A percentile compares a stretch with the other conserved stretches of the same genome.
These are phyloP conservation scores for Hemileia vastatrix DNA, from an alignment of 1,284 basidiomycete species.

Conservation along the genomic window DNA sequence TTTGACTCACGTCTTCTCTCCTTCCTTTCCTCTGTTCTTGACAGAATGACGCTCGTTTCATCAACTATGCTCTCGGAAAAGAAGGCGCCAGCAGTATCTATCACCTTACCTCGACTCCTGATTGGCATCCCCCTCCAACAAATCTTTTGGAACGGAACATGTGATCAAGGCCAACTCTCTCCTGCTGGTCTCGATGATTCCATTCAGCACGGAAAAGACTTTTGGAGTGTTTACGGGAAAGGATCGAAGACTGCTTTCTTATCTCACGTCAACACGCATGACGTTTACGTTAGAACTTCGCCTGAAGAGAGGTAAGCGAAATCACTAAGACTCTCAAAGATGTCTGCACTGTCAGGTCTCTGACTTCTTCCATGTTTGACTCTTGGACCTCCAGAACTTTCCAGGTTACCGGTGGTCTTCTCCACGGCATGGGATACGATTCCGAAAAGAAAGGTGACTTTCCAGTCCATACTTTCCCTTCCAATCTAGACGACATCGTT, in stretches of 20 bases:
- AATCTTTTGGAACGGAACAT: constrained; percentile 54
- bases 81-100: too few species aligned
- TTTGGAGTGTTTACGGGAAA: constrained; percentile 53
- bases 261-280: constrained; percentile 44
- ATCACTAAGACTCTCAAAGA: too few species aligned
- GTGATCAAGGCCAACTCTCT: constrained; percentile 53
- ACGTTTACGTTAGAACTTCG: constrained; percentile 50
- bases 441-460: too few species aligned
- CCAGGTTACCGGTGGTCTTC: constrained; percentile 50
- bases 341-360: too few species aligned
- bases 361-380: too few species aligned
- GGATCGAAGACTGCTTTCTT: constrained; percentile 48
- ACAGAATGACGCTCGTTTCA: constrained; percentile 24
- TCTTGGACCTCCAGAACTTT: too few species aligned
- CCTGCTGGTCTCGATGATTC: constrained; percentile 50
- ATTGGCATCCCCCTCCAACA: constrained; percentile 50
- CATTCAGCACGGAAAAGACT: constrained; percentile 52
- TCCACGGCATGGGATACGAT: constrained; percentile 54
- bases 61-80: constrained; percentile 25
- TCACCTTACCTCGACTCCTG: constrained; percentile 47
- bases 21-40: background rate
- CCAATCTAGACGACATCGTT: constrained; percentile 48
- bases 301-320: constrained; percentile 48
- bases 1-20: too few species aligned
- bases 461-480: constrained; percentile 41